Evolutionary conservation across 2,329 filamentous ascomycete species (phyloP).

Genomic region (Westerdykella aurantiaca): DNA sequence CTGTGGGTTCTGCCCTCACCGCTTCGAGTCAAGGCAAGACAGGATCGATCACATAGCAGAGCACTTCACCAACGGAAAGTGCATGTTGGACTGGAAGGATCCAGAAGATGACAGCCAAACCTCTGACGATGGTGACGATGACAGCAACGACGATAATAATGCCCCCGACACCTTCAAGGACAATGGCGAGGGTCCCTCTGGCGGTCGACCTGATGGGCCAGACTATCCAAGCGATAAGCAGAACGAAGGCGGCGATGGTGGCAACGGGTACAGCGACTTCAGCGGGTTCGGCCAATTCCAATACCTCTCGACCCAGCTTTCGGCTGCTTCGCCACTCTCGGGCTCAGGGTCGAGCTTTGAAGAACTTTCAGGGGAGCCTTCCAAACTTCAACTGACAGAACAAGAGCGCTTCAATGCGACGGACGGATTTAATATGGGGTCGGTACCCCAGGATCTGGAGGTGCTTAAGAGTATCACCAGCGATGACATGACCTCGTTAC

Average conservation of each 20-base stretch:
- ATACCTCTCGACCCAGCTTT: slow-evolving; percentile 2
- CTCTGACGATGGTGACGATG: slow-evolving; percentile 18
- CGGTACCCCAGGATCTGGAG: no score
- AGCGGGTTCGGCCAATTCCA: slow-evolving; percentile 8
- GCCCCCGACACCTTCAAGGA: slow-evolving; percentile 20
- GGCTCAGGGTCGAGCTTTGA: no score
- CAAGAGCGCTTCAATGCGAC: no score
- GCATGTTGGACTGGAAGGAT: slow-evolving; percentile 36
- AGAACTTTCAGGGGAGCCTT: no score
- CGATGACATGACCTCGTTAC: no score
- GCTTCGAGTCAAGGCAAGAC: slow-evolving; percentile 30
- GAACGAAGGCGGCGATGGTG: slow-evolving; percentile 14
- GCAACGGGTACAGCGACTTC: slow-evolving; percentile 10
- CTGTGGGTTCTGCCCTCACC: slow-evolving; percentile 34
- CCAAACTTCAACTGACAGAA: no score
- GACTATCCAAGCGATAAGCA: slow-evolving; percentile 11
- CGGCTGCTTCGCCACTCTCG: no score
- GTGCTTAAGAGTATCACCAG: no score
- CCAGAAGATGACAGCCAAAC: slow-evolving; percentile 18
- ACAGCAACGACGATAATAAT: slow-evolving; percentile 20
- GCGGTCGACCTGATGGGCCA: slow-evolving; percentile 18
- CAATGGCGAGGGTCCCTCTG: slow-evolving; percentile 11
- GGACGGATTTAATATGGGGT: no score
- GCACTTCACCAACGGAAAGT: slow-evolving; percentile 36
- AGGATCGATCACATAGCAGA: slow-evolving; percentile 37